Percentiles rank a stretch among this genome's conserved stretches.
These are phyloP conservation scores for Vachellia collinsii DNA, from an alignment of 306 rosid species.

Conservation along the genomic window DNA sequence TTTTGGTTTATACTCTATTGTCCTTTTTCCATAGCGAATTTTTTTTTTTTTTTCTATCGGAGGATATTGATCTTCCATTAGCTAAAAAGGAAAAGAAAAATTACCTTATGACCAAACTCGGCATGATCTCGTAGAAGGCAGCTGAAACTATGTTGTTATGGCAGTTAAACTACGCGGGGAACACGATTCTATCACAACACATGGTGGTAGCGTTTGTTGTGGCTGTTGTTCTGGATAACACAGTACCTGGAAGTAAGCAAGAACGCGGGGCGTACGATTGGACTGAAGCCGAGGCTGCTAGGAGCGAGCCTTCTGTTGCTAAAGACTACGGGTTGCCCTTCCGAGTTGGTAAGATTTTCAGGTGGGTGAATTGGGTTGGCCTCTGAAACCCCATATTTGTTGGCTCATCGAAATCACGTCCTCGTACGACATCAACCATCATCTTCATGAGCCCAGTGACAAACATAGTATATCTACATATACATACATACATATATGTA, in stretches of 20 bases:
- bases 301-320: constrained; percentile 79
- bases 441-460: constrained; percentile 15
- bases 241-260: constrained; percentile 88
- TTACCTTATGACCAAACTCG: not conserved
- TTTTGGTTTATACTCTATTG: not conserved
- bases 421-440: not conserved
- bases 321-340: constrained; percentile 87
- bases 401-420: constrained; percentile 31
- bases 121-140: constrained; percentile 6
- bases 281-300: constrained; percentile 82
- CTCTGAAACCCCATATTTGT: constrained; percentile 38
- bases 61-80: constrained; percentile 21
- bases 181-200: constrained; percentile 81
- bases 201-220: constrained; percentile 91
- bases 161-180: constrained; percentile 84
- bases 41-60: not conserved
- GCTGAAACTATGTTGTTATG: constrained; percentile 27
- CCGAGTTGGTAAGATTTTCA: constrained; percentile 80
- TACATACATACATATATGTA: too few species aligned
- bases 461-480: not conserved
- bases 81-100: not conserved
- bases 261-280: constrained; percentile 98
- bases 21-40: constrained; percentile 21
- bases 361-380: constrained; percentile 99
- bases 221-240: constrained; percentile 86